Conservation (phyloP, 257 asterid species). For the Fraxinus quadrangulata region DNA sequence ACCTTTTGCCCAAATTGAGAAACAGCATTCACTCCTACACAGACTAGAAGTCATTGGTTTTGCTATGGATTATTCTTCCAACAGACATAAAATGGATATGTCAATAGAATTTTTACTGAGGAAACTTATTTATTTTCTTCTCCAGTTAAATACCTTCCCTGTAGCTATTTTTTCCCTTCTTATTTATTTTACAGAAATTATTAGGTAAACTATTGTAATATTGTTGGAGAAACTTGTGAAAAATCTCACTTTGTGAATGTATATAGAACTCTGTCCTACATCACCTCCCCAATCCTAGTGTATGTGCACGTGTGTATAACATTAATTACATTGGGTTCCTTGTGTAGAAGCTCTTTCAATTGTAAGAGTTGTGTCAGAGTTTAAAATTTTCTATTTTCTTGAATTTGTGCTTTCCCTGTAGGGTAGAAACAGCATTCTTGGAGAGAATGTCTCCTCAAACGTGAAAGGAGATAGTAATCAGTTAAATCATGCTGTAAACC, state of each 20-base stretch:
- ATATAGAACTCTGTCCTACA: conserved; percentile 1
- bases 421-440: conserved; percentile 69
- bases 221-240: not conserved
- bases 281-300: conserved; percentile 12
- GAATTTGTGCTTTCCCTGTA: conserved; percentile 36
- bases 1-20: conserved; percentile 2
- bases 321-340: conserved; percentile 1
- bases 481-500: conserved; percentile 33
- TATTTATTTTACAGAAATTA: conserved; percentile 9
- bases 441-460: conserved; percentile 47
- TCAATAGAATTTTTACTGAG: not conserved
- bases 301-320: conserved; percentile 1
- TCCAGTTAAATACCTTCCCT: not conserved
- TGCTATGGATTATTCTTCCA: not conserved
- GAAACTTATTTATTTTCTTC: not conserved
- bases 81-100: not conserved
- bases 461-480: conserved; percentile 38
- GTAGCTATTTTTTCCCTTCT: not conserved
- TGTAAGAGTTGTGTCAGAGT: conserved; percentile 15
- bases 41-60: not conserved
- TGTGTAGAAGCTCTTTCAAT: conserved; percentile 22
- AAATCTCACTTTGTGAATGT: conserved; percentile 9
- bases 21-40: conserved; percentile 4
- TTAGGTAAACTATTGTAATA: not conserved
- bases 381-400: conserved; percentile 18